Percentiles rank a stretch among this genome's conserved stretches.
Conservation (phyloP, 768 basidiomycete species). For the Piloderma croceum region DNA sequence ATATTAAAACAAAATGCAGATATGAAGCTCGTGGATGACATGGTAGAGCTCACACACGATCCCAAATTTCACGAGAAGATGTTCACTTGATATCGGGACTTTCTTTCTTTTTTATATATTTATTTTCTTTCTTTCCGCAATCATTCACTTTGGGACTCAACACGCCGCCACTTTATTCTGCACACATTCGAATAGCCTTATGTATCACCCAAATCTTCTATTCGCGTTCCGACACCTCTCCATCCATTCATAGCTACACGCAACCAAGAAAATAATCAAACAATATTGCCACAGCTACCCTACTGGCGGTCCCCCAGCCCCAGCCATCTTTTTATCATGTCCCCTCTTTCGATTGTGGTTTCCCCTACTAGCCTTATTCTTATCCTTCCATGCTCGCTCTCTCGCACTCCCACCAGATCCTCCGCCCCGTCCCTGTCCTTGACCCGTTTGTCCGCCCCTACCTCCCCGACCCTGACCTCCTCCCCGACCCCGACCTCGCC, state of each 20-base stretch:
- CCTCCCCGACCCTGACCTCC: slow-evolving; percentile 34
- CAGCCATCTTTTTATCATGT: slow-evolving; percentile 85
- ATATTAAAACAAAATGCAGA: slow-evolving; percentile 28
- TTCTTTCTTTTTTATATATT: not conserved
- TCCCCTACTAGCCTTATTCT: slow-evolving; percentile 63
- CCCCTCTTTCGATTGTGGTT: slow-evolving; percentile 79
- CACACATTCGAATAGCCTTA: too few relatives aligned
- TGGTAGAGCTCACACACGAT: slow-evolving; percentile 56
- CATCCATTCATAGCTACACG: too few relatives aligned
- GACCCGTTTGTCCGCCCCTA: slow-evolving; percentile 30
- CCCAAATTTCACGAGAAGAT: slow-evolving; percentile 45
- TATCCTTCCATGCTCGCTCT: slow-evolving; percentile 70
- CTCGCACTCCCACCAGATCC: slow-evolving; percentile 36
- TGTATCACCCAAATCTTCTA: too few relatives aligned
- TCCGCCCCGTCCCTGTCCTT: slow-evolving; percentile 33
- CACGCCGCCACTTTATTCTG: too few relatives aligned
- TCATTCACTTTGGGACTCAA: too few relatives aligned
- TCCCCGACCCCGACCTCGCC: slow-evolving; percentile 36
- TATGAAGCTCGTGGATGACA: slow-evolving; percentile 56
- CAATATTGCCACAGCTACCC: too few relatives aligned
- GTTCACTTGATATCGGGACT: slow-evolving; percentile 28
- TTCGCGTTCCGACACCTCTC: too few relatives aligned
- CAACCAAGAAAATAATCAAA: too few relatives aligned
- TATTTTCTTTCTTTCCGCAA: too few relatives aligned
- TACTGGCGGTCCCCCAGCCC: slow-evolving; percentile 39